These are phyloP conservation scores for Zygoascus tannicola DNA, from an alignment of 805 yeast genomes.

Conservation along the genomic window DNA sequence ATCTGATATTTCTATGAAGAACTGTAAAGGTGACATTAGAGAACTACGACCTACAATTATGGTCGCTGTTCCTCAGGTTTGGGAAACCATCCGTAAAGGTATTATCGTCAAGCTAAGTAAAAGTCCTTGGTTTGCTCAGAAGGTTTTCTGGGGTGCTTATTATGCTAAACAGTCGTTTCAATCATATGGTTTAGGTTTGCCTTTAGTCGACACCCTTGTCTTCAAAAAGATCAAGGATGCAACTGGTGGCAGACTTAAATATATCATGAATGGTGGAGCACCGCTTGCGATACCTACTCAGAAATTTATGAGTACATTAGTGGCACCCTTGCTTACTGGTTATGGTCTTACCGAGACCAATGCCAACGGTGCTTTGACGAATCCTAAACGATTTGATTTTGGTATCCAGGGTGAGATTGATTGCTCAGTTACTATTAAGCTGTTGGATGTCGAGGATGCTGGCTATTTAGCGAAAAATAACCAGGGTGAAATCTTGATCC, in stretches of 20 bases:
- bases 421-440: slow-evolving; percentile 76
- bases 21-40: slow-evolving; percentile 81
- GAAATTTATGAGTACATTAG: slow-evolving; percentile 59
- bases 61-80: slow-evolving; percentile 99
- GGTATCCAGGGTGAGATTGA: slow-evolving; percentile 78
- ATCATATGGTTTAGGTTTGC: slow-evolving; percentile 65
- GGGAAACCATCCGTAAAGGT: slow-evolving; percentile 95
- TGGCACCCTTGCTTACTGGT: slow-evolving; percentile 86
- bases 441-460: slow-evolving; percentile 84
- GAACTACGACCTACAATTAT: slow-evolving; percentile 84
- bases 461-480: slow-evolving; percentile 83
- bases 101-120: slow-evolving; percentile 64
- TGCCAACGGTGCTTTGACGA: slow-evolving; percentile 72
- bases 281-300: slow-evolving; percentile 79
- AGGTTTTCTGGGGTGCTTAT: slow-evolving; percentile 82
- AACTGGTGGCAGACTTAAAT: slow-evolving; percentile 81
- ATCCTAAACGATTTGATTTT: slow-evolving; percentile 54
- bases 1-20: slow-evolving; percentile 68
- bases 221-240: slow-evolving; percentile 88
- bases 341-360: slow-evolving; percentile 95
- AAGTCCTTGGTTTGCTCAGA: slow-evolving; percentile 58
- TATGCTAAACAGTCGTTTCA: slow-evolving; percentile 59
- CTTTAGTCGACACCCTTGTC: slow-evolving; percentile 60
- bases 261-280: slow-evolving; percentile 84
- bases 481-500: slow-evolving; percentile 86